A percentile compares a stretch with the other conserved stretches of the same genome.
Conservation (phyloP, 768 basidiomycete species). For the Tylopilus cervinicoccineus region DNA sequence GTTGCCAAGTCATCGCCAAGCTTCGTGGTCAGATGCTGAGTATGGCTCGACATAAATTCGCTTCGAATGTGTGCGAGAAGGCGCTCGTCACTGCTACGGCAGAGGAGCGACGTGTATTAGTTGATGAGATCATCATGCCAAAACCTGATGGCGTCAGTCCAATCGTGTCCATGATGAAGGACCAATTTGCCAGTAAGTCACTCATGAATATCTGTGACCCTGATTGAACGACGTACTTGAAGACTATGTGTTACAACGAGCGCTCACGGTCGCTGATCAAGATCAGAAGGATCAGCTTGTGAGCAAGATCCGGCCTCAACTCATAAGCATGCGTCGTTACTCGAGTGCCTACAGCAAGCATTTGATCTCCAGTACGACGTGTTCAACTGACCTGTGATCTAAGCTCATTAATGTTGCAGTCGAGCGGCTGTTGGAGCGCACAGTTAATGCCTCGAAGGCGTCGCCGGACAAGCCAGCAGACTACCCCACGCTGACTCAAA, state of each 20-base stretch:
- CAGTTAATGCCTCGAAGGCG: constrained; percentile 27
- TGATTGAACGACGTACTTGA: constrained; percentile 1
- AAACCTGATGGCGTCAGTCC: constrained; percentile 63
- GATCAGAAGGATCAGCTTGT: constrained; percentile 69
- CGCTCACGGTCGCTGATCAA: constrained; percentile 62
- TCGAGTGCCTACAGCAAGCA: constrained; percentile 78
- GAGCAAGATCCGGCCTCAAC: constrained; percentile 58
- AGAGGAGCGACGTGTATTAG: constrained; percentile 62
- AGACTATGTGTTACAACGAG: constrained; percentile 88
- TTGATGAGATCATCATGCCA: constrained; percentile 76
- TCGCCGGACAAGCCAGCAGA: constrained; percentile 28
- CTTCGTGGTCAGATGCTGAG: constrained; percentile 74
- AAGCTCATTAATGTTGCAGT: constrained; percentile 38
- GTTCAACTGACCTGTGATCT: neutral
- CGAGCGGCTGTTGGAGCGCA: constrained; percentile 64
- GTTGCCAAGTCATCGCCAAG: constrained; percentile 57
- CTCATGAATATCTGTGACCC: neutral
- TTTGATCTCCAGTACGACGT: constrained; percentile 65
- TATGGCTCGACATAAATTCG: constrained; percentile 87
- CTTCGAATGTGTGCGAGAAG: constrained; percentile 95
- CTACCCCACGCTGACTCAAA: constrained; percentile 27
- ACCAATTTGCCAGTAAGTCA: constrained; percentile 81
- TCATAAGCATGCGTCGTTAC: constrained; percentile 66
- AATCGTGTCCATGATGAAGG: constrained; percentile 75
- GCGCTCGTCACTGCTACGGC: constrained; percentile 65